Evolutionary conservation across 768 basidiomycete species (phyloP), one percentile per base, ranked within the genome.

Genomic region (Mycena amicta): DNA sequence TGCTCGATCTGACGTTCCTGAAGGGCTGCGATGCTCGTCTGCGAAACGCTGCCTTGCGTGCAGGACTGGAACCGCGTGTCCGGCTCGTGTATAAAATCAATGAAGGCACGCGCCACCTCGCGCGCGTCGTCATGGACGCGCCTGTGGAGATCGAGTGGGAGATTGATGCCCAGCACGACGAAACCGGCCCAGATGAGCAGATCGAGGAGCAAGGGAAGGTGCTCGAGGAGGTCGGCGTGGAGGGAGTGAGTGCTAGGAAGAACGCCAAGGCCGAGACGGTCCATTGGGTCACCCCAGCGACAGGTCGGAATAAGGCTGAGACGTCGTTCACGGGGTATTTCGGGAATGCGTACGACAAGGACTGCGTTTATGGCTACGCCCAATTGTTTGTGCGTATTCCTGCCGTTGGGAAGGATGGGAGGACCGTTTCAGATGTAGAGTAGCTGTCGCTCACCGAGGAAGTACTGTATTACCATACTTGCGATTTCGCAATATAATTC

Each of bases 271-370:
- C 15, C 6, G 22, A 15, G 43, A 8, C 20, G 53, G 54, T 60
- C 16, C 58, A 55, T 25, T 60, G 59, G 59, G 59, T 60, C 6
- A 60, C 55, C 0, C 33, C 20, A n/a, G 40, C 51, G 16, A 52
- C 30, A 6, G n/a, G 27, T 5, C 18, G 23, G 18, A 60, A 60
- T 18, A 23, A 30, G 22, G 59, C 53, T 0, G 13, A 25, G 23
- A 52, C 53, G 22, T 18, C 25, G 1, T 55, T 51, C 2, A 16
- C 37, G 12, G 51, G 33, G 6, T 53, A 58, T 18, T 16, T 45
- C 8, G 57, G 57, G 5, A 58, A 58, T 30, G 31, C 52, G 2
- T 50, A 41, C 11, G 31, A 27, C 3, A 15, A 46, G n/a, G 31
- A 18, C 6, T 27, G 45, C 12, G 26, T 58, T 22, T 58, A 58